Base-by-base conservation (phyloP, 176 grass and related monocot genomes). In the Saccharum spontaneum region DNA sequence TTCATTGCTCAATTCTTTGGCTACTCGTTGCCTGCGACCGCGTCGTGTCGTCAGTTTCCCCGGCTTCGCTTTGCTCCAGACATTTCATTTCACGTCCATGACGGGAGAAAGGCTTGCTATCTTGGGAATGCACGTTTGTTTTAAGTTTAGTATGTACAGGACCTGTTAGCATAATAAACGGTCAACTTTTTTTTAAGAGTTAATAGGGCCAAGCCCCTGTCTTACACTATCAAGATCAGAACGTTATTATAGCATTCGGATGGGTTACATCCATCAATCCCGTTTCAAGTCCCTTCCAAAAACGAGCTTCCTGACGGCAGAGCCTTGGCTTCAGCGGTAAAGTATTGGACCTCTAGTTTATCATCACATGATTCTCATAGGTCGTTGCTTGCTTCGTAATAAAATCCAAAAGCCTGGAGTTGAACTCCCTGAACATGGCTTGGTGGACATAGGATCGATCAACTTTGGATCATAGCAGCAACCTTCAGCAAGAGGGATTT, bases 1-100 rank as follows among this genome's bases (percentile, higher is more conserved):
- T 69, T 90, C 69, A 63, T 68, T 13, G 5, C 49, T 75, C 45
- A 6, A 24, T n/a, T 49, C 66, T n/a, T n/a, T n/a, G 55, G 22
- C 22, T 10, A 60, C 22, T 60, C 12, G n/a, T 61, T 79, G 7
- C 28, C 67, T 20, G 37, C 52, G 46, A 72, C 71, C 48, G 73
- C 66, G 38, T 60, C 37, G 57, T 79, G 57, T 36, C 40, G 75
- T 69, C 61, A 12, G 16, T 8, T 12, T 72, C 77, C 54, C 8
- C 24, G 0, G 4, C 24, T 71, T 54, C 13, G 10, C 8, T 4
- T 63, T 13, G 33, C n/a, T 78, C 9, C 34, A 83, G 5, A 81
- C 20, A 75, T 34, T 14, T 72, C 60, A 59, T 59, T 55, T 55
- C 66, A 10, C 7, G 64, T 52, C 44, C 62, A 1, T 17, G 5